These are phyloP conservation scores for Solanum tacnaense DNA, from an alignment of 257 asterid genomes.

Conservation along the genomic window DNA sequence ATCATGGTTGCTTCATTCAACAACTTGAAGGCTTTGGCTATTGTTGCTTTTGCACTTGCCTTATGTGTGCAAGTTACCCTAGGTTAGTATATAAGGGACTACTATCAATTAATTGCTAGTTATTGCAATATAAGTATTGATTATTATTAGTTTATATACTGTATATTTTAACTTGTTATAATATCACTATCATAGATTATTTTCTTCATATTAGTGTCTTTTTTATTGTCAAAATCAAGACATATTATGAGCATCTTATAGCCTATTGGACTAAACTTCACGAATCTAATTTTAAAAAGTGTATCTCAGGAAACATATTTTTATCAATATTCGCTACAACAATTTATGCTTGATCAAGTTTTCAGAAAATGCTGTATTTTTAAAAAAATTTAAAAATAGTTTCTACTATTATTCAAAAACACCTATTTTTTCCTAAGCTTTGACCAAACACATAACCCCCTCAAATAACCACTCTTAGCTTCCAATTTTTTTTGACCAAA, in stretches of 20 bases:
- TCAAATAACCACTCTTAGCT: background rate
- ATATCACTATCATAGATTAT: background rate
- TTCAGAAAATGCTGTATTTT: background rate
- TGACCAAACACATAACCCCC: background rate
- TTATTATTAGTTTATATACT: background rate
- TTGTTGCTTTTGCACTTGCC: slow-evolving; percentile 20
- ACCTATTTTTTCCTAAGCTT: too few relatives aligned
- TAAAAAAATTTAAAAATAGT: background rate
- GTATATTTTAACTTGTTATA: background rate
- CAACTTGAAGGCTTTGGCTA: background rate
- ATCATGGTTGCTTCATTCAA: slow-evolving; percentile 22
- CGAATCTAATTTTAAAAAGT: too few relatives aligned
- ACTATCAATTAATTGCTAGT: background rate
- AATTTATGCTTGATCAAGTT: background rate
- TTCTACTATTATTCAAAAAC: background rate
- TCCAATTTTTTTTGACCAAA: background rate
- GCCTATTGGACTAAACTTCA: background rate
- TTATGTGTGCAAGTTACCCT: slow-evolving; percentile 9
- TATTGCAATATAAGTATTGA: background rate
- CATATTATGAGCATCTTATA: background rate
- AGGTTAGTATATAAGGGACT: slow-evolving; percentile 16
- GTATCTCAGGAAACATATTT: background rate
- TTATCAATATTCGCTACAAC: too few relatives aligned
- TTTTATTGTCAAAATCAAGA: too few relatives aligned
- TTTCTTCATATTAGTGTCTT: too few relatives aligned